These are phyloP conservation scores for Lumnitzera littorea DNA, from an alignment of 345 rosid genomes.

Conservation along the genomic window DNA sequence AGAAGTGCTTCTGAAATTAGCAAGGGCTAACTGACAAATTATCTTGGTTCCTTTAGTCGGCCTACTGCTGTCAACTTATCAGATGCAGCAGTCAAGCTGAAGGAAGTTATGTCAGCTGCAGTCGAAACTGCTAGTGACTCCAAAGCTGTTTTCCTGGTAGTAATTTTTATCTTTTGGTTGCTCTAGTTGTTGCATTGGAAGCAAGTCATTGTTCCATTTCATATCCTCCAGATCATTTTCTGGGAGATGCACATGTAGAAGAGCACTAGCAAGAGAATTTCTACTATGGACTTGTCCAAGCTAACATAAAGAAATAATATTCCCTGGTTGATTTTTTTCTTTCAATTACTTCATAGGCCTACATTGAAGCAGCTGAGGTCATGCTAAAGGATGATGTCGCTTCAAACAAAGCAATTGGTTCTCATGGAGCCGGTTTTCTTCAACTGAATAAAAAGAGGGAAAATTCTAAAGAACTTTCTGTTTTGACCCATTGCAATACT, in stretches of 20 bases:
- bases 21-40: neutral
- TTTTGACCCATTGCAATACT: slow-evolving; percentile 96
- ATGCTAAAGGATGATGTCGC: slow-evolving; percentile 91
- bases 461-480: slow-evolving; percentile 37
- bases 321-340: neutral
- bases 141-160: slow-evolving; percentile 50
- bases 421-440: slow-evolving; percentile 57
- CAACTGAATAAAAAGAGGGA: slow-evolving; percentile 24
- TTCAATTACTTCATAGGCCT: slow-evolving; percentile 33
- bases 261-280: no score
- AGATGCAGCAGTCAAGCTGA: slow-evolving; percentile 80
- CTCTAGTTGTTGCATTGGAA: no score
- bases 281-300: neutral
- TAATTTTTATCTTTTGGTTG: neutral
- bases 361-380: slow-evolving; percentile 66
- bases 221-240: no score
- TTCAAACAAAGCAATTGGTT: slow-evolving; percentile 86
- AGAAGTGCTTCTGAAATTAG: no score
- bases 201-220: no score
- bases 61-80: slow-evolving; percentile 90
- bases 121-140: slow-evolving; percentile 32
- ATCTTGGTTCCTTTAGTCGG: slow-evolving; percentile 43
- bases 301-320: neutral
- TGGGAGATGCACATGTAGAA: no score
- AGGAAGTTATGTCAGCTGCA: slow-evolving; percentile 45